Base-by-base conservation (phyloP, 345 rosid species). In the Populus deltoides region DNA sequence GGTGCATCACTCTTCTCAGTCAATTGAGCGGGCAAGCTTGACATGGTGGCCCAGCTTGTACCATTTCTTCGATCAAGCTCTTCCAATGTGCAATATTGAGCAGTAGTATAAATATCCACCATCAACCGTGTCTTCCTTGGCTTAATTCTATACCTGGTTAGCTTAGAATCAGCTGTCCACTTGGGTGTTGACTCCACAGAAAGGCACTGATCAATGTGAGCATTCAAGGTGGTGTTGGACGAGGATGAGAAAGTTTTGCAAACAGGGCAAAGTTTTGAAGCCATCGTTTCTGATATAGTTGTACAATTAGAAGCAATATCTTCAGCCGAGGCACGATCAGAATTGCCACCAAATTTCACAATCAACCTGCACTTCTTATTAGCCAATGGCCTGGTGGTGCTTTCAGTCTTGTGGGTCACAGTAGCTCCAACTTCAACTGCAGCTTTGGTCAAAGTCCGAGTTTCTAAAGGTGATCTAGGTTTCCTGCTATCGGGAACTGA, bases 121-220 rank as follows among this genome's bases (percentile, higher is more conserved):
- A 96, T 96, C 83, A 87, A 73, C 85, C 89, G 89, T 7, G 80
- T 87, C 87, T 89, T 96, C 83, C 88, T 87, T 3, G 92, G 92
- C 89, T 96, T 96, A 73, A 89, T 87, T 81, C 87, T 93, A 80
- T 87, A 89, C 87, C 90, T 92, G 25, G 71, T 85, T 57, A 88
- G 75, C 85, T 83, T 95, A 81, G 86, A 86, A 83, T 83, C 89
- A 43, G 84, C 86, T 15, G 88, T 87, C 90, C 93, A 89, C 82
- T 89, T 88, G 71, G 92, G 81, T 8, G 85, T 80, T 76, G 93
- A 86, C 65, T 91, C 99, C 51, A 68, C 87, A 41, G 98, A 91
- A 53, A 96, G 93, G 83, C 99, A 93, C 87, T 96, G 99, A 78
- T 96, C 99, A 11, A 96, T 96, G 84, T 96, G 99, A 77, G 99